Percentiles rank a stretch among this genome's conserved stretches.
Conservation (phyloP, 177 flowering plant genomes). For the Vitis hybrid region DNA sequence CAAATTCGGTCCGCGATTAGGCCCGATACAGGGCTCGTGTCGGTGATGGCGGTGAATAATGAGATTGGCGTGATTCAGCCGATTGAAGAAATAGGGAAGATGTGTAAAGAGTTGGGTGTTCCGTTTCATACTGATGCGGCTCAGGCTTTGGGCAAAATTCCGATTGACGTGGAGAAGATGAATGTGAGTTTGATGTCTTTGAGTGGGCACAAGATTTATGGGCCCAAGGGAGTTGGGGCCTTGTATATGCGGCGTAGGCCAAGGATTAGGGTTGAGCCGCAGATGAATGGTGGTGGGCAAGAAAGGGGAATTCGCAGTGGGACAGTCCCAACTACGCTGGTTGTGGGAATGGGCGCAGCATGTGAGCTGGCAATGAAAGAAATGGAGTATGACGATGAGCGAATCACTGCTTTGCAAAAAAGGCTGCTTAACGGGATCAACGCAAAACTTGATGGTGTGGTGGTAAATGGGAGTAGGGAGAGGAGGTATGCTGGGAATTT, state of each 20-base stretch:
- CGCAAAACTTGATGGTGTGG: constrained; percentile 67
- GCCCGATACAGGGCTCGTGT: constrained; percentile 86
- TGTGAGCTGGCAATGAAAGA: constrained; percentile 84
- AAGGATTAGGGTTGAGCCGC: constrained; percentile 83
- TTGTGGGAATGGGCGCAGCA: constrained; percentile 92
- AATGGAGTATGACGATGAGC: constrained; percentile 79
- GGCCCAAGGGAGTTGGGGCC: constrained; percentile 95
- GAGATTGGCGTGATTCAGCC: constrained; percentile 98
- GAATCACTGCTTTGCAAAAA: constrained; percentile 58
- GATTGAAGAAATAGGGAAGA: constrained; percentile 78
- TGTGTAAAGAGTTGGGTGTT: constrained; percentile 65
- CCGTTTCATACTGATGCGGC: constrained; percentile 94
- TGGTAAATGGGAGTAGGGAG: constrained; percentile 84
- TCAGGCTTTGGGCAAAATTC: constrained; percentile 88
- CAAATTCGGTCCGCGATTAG: constrained; percentile 52
- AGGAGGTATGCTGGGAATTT: constrained; percentile 80
- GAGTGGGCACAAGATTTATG: constrained; percentile 92
- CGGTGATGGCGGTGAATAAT: constrained; percentile 90
- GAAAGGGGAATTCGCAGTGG: constrained; percentile 95
- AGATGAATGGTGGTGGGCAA: constrained; percentile 96
- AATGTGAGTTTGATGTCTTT: constrained; percentile 90
- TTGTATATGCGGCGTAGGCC: constrained; percentile 82
- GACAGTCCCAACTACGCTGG: constrained; percentile 89
- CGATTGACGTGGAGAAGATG: constrained; percentile 83
- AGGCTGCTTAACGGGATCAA: constrained; percentile 75